These are phyloP conservation scores for Quercus rubra DNA, from an alignment of 306 rosid genomes.

Conservation along the genomic window DNA sequence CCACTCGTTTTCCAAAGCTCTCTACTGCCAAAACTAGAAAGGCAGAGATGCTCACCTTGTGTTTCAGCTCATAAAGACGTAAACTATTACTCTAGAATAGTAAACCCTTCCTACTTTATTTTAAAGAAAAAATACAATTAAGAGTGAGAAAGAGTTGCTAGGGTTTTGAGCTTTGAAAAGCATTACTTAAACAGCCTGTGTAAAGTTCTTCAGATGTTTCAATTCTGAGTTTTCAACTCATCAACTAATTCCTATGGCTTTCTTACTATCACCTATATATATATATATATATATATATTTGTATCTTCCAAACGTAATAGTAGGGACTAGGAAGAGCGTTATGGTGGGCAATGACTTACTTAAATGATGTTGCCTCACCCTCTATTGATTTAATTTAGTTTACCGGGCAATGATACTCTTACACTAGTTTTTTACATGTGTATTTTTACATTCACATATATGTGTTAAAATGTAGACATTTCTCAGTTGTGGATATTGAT, in stretches of 20 bases:
- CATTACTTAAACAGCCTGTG: neutral
- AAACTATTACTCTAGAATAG: constrained; percentile 48
- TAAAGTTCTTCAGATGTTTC: neutral
- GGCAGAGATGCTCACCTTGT: constrained; percentile 50
- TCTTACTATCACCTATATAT: neutral
- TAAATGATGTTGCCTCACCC: no score
- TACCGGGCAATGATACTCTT: no score
- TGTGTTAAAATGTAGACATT: no score
- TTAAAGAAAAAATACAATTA: neutral
- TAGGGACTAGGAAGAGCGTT: no score
- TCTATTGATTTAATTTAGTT: no score
- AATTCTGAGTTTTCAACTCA: neutral
- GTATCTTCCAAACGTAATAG: no score
- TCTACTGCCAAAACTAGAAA: constrained; percentile 43
- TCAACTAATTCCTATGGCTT: neutral
- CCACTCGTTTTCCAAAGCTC: constrained; percentile 34
- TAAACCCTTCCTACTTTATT: constrained; percentile 16
- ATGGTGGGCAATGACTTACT: no score
- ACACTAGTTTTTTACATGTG: no score
- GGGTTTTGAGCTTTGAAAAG: constrained; percentile 30
- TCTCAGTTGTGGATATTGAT: no score
- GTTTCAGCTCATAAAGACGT: constrained; percentile 58
- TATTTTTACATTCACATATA: no score
- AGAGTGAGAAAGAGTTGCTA: constrained; percentile 30
- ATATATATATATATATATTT: no score